Percentiles rank a stretch among this genome's conserved stretches.
Conservation (phyloP, 768 basidiomycete genomes). For the Lentinula raphanica region DNA sequence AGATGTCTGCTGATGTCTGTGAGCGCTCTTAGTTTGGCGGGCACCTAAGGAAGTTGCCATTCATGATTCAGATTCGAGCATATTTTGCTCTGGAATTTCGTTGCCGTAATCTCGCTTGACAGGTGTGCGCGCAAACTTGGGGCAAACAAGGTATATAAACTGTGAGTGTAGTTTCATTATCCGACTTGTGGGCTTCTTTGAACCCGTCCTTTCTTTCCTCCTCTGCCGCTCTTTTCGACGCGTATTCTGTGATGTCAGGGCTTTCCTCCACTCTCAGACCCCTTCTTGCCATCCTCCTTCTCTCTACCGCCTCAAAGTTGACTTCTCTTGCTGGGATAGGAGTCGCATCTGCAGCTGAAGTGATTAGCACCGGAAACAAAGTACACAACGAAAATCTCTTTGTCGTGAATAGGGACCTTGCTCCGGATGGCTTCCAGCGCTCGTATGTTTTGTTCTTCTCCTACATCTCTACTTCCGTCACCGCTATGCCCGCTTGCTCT, state of each 20-base stretch:
- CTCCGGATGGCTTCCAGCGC: conserved; percentile 22
- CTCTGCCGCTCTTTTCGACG: not conserved
- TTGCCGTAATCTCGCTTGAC: not conserved
- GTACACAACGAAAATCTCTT: conserved; percentile 12
- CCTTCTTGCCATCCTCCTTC: not conserved
- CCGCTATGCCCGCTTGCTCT: not conserved
- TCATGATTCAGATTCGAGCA: not conserved
- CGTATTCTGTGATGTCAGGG: not conserved
- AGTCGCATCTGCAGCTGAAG: not conserved
- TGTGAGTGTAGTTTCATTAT: not conserved
- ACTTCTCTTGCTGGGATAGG: not conserved
- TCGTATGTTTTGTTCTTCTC: not conserved
- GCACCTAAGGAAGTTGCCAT: too few relatives aligned
- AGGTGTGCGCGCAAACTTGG: not conserved
- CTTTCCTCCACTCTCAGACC: not conserved
- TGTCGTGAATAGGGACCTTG: conserved; percentile 14
- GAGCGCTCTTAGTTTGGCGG: too few relatives aligned
- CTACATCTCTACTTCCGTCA: too few relatives aligned
- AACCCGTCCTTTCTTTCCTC: not conserved
- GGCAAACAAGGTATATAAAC: not conserved
- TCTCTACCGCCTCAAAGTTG: not conserved
- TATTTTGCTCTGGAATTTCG: not conserved
- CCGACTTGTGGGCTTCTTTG: not conserved
- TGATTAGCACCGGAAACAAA: not conserved
- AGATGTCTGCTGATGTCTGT: too few relatives aligned